Evolutionary conservation across 345 rosid genomes (phyloP).

Genomic region (Litchi chinensis): DNA sequence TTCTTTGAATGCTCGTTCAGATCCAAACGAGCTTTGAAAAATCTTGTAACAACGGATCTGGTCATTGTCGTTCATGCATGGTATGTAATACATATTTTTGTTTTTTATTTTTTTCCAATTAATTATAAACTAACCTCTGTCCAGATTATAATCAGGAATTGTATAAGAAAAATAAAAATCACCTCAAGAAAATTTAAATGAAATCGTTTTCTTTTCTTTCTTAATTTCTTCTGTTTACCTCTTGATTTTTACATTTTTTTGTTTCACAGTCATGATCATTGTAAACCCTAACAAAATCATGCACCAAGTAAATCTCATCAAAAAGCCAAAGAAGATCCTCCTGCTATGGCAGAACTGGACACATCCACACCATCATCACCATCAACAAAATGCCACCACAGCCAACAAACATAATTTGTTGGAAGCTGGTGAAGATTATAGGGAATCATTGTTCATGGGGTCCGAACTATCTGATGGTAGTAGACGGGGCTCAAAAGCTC

Average conservation of each 20-base stretch:
- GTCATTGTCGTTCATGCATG: neutral
- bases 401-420: neutral
- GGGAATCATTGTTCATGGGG: slow-evolving; percentile 34
- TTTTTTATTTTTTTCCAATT: too few species aligned
- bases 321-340: slow-evolving; percentile 13
- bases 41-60: neutral
- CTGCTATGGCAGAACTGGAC: neutral
- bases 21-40: neutral
- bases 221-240: neutral
- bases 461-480: slow-evolving; percentile 38
- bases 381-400: neutral
- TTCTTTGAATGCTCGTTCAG: neutral
- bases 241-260: too few species aligned
- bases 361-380: neutral
- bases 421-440: slow-evolving; percentile 13
- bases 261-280: neutral
- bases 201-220: too few species aligned
- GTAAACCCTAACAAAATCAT: slow-evolving; percentile 2
- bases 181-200: neutral
- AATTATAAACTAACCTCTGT: neutral
- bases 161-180: too few species aligned
- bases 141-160: neutral
- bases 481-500: neutral
- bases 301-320: neutral
- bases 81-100: neutral